Conservation (phyloP, 208 protist species). For the Trichomonas tenax region DNA sequence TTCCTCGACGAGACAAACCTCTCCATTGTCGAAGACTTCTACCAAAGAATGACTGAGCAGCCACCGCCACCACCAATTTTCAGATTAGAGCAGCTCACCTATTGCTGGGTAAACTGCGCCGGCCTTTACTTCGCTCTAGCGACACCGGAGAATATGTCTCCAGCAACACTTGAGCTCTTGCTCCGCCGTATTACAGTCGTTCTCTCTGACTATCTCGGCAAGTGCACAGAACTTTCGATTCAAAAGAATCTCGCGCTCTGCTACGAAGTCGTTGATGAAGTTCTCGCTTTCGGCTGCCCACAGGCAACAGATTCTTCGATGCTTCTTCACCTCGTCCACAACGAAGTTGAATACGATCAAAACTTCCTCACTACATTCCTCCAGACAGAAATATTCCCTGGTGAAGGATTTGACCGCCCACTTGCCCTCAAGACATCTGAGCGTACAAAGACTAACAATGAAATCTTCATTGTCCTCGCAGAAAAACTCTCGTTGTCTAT, state of each 20-base stretch:
- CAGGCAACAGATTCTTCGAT: conserved; percentile 13
- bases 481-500: not conserved
- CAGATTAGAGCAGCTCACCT: not conserved
- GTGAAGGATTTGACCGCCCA: not conserved
- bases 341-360: not conserved
- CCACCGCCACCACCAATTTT: not conserved
- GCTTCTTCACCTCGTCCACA: conserved; percentile 7
- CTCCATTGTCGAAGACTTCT: not conserved
- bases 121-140: not conserved
- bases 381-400: not conserved
- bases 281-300: conserved; percentile 9
- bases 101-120: not conserved
- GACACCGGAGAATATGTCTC: not conserved
- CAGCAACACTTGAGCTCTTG: not conserved
- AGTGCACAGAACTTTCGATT: not conserved
- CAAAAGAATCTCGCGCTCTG: not conserved
- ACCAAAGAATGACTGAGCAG: not conserved
- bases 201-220: not conserved
- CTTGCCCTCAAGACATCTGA: not conserved
- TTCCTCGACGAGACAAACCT: not conserved
- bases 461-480: not conserved
- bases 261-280: conserved; percentile 19
- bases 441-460: not conserved
- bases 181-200: not conserved
- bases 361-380: not conserved